phyloP scores from a whole-genome alignment of 1,284 basidiomycete genomes.

The Boletellus dicymbophilus region DNA sequence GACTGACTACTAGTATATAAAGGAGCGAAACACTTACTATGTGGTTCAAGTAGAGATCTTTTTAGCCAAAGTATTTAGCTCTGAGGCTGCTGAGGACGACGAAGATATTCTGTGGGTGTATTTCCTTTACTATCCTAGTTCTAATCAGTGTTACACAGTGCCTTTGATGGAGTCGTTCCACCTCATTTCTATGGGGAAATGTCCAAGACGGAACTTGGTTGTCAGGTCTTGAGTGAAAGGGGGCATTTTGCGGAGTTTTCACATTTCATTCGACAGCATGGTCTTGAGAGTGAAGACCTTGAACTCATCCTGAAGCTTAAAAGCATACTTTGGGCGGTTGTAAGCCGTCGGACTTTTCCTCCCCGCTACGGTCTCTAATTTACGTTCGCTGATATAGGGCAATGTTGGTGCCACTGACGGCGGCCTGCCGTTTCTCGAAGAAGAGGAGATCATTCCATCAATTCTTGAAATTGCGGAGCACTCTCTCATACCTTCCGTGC shows the following conservation, averaged over 20 bases:
- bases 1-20: conserved; percentile 10
- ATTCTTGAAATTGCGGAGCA: conserved; percentile 92
- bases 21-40: conserved; percentile 89
- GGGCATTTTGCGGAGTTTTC: conserved; percentile 93
- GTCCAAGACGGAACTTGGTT: conserved; percentile 94
- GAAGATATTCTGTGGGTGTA: conserved; percentile 61
- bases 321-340: conserved; percentile 96
- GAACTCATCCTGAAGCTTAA: conserved; percentile 90
- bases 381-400: conserved; percentile 59
- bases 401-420: conserved; percentile 91
- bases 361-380: neutral
- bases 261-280: conserved; percentile 87
- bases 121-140: neutral
- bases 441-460: conserved; percentile 89
- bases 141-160: conserved; percentile 37
- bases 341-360: conserved; percentile 42
- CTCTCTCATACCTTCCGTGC: conserved; percentile 87
- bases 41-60: conserved; percentile 88
- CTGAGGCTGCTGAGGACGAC: conserved; percentile 58
- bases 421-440: conserved; percentile 93
- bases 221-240: conserved; percentile 86
- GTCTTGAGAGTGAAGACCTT: conserved; percentile 79
- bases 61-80: conserved; percentile 74
- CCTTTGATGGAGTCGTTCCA: conserved; percentile 88
- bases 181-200: conserved; percentile 98